Percentiles rank a stretch among this genome's conserved stretches.
These are phyloP conservation scores for Pichia sp. DNA, from an alignment of 1,139 yeast genomes.

Conservation along the genomic window DNA sequence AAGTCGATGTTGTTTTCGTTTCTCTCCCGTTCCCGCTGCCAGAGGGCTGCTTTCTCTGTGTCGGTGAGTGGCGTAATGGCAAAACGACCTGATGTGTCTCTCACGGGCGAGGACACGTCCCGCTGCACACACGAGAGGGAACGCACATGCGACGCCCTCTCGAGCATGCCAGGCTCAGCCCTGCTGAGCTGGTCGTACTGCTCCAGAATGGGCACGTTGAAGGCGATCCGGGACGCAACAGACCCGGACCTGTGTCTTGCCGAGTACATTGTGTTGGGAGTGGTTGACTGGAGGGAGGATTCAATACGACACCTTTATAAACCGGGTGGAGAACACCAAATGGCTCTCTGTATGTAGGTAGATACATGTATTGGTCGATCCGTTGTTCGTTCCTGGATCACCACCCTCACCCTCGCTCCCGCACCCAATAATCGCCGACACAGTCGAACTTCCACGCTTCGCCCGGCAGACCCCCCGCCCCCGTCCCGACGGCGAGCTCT, in stretches of 20 bases:
- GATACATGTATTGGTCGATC: too few species aligned
- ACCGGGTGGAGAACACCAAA: too few species aligned
- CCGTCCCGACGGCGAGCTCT: background rate
- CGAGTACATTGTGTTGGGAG: too few species aligned
- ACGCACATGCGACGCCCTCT: background rate
- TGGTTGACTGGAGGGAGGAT: too few species aligned
- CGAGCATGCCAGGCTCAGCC: background rate
- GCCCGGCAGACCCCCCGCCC: background rate
- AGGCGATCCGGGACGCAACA: constrained; percentile 41
- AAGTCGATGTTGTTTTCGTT: constrained; percentile 41
- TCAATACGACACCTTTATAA: too few species aligned
- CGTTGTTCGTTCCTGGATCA: background rate
- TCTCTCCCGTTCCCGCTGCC: constrained; percentile 36
- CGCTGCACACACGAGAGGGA: constrained; percentile 2
- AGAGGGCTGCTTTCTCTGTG: constrained; percentile 35
- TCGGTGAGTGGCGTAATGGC: background rate
- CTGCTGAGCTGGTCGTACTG: constrained; percentile 7
- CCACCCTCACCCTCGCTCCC: background rate
- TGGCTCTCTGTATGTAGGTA: background rate
- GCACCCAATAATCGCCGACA: constrained; percentile 1
- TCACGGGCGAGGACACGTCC: too few species aligned
- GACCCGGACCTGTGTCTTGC: constrained; percentile 43
- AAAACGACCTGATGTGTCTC: too few species aligned
- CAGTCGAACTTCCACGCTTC: constrained; percentile 7
- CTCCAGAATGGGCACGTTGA: constrained; percentile 30